Evolutionary conservation across 2,329 filamentous ascomycete genomes (phyloP), one percentile per base, ranked within the genome.

Genomic region (Gyromitra esculenta): DNA sequence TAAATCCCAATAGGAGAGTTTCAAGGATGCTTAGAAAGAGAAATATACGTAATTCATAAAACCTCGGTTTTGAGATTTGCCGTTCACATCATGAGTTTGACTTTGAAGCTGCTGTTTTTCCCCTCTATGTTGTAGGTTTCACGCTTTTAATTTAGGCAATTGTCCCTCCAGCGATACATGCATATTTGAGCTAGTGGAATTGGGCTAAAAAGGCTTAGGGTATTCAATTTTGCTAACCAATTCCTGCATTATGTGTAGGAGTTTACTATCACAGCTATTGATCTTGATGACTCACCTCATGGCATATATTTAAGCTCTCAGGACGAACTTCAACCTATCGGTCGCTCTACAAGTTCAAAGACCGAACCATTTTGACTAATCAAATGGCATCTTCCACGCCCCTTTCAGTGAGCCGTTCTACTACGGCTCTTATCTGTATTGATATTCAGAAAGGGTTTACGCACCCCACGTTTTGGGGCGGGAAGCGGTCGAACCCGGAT

Each of bases 371-470:
- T 25, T 25, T 31, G 25, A 31, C 54, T 21, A 18, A 18, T 48
- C 39, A 45, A n/a, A 59, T 69, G 39, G 9, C 54, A 18, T 45
- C 41, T 21, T 48, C 15, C 11, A 21, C 59, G 25, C 3, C 59
- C 13, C 31, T 41, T 41, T 15, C 9, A 21, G 9, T 62, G 39
- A 69, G 48, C 37, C 52, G 13, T 50, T 50, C 15, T 8, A 50
- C 60, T 18, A 64, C 60, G 21, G 65, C 65, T 15, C 39, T 68
- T 35, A 41, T 41, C 66, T 70, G 60, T 64, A 48, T 64, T 1
- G 66, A 41, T 62, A 62, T 52, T 70, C 35, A 52, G 11, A 62
- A 62, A 25, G 66, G 54, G 54, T 45, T 60, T 18, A 52, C 54
- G 2, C 25, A 52, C 56, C 66, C 56, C 56, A 70, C 41, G 25